Evolutionary conservation across 257 asterid genomes (phyloP).

Genomic region (Capsicum baccatum): DNA sequence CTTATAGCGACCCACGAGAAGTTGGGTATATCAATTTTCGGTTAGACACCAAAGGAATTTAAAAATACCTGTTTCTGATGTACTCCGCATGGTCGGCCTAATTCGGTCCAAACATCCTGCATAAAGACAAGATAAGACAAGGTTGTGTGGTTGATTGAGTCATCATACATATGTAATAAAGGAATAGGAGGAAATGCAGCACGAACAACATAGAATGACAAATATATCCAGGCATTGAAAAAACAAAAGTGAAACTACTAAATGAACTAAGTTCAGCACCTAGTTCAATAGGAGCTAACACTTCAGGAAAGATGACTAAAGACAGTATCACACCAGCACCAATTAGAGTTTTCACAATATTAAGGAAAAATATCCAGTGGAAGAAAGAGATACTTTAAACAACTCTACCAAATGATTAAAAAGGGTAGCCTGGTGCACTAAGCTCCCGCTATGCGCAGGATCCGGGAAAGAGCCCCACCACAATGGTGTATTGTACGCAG

Average conservation of each 20-base stretch:
- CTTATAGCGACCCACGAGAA: background rate
- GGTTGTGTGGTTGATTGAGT: background rate
- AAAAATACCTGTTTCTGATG: slow-evolving; percentile 77
- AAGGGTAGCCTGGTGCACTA: no score
- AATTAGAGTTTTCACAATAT: background rate
- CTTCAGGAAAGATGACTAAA: slow-evolving; percentile 1
- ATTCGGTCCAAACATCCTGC: slow-evolving; percentile 90
- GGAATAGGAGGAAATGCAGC: background rate
- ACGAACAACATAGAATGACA: background rate
- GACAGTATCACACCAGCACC: background rate
- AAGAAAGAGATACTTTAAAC: slow-evolving; percentile 8
- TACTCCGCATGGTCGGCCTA: slow-evolving; percentile 87
- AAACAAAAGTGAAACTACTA: slow-evolving; percentile 4
- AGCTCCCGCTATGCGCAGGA: no score
- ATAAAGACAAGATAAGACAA: slow-evolving; percentile 29
- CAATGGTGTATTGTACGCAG: no score
- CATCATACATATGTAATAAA: background rate
- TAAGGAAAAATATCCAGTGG: background rate
- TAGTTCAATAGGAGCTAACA: background rate
- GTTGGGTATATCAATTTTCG: background rate
- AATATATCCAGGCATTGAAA: background rate
- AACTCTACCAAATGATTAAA: no score
- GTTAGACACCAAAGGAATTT: background rate
- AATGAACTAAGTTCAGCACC: background rate
- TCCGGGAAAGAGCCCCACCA: no score